Conservation (phyloP, 2,329 filamentous ascomycete genomes). For the Leptoxyphium fumago region DNA sequence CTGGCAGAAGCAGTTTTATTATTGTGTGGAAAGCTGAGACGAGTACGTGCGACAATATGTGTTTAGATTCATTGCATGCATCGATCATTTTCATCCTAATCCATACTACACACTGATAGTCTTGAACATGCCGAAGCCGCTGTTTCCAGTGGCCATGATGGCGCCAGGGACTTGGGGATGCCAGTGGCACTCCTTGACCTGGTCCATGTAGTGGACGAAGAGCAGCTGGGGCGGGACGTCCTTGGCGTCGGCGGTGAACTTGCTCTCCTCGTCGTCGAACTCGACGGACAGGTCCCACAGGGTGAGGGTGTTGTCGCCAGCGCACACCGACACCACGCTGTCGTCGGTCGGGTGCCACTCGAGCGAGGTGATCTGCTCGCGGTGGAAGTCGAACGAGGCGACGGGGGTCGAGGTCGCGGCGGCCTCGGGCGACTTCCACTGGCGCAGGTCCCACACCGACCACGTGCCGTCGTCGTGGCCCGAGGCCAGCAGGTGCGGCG, state of each 20-base stretch:
- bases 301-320: conserved; percentile 85
- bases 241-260: conserved; percentile 69
- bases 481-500: conserved; percentile 75
- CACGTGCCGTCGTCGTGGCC: conserved; percentile 88
- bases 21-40: no score
- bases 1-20: no score
- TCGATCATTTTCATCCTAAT: no score
- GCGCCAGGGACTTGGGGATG: conserved; percentile 88
- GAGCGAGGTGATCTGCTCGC: conserved; percentile 86
- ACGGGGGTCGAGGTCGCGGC: conserved; percentile 54
- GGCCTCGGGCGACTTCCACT: conserved; percentile 57
- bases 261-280: conserved; percentile 91
- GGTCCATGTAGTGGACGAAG: conserved; percentile 92
- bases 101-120: conserved; percentile 23
- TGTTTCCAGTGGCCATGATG: conserved; percentile 77
- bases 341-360: conserved; percentile 98
- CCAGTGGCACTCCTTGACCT: conserved; percentile 94
- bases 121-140: conserved; percentile 50
- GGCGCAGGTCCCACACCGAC: conserved; percentile 90
- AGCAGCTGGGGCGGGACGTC: conserved; percentile 89
- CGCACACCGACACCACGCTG: conserved; percentile 83
- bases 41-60: no score
- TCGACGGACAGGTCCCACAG: conserved; percentile 96
- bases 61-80: no score
- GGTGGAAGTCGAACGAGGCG: conserved; percentile 91